These are phyloP conservation scores for Lipomyces oligophaga DNA, from an alignment of 805 yeast genomes.

Conservation along the genomic window DNA sequence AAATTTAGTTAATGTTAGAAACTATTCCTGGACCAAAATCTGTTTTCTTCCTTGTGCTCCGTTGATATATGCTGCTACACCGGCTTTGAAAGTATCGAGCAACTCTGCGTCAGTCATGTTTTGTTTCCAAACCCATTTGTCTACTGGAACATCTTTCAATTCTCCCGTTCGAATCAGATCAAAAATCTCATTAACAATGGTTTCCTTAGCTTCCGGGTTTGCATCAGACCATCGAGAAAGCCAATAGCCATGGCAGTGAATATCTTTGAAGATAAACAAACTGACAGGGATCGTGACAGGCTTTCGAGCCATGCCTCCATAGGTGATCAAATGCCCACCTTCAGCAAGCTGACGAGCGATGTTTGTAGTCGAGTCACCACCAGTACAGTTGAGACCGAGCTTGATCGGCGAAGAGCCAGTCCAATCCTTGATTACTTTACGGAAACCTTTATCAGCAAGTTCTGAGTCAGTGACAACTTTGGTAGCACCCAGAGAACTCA, in stretches of 20 bases:
- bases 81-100: conserved; percentile 43
- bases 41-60: conserved; percentile 44
- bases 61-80: conserved; percentile 42
- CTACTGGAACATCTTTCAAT: conserved; percentile 48
- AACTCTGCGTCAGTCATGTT: conserved; percentile 44
- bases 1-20: not conserved
- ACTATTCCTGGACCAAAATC: conserved; percentile 37
- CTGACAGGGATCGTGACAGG: conserved; percentile 92
- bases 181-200: conserved; percentile 53
- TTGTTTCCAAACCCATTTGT: conserved; percentile 40
- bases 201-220: conserved; percentile 57
- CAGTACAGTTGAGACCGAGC: conserved; percentile 87
- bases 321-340: conserved; percentile 78
- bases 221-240: conserved; percentile 62
- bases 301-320: conserved; percentile 96
- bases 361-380: conserved; percentile 80
- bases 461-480: conserved; percentile 87
- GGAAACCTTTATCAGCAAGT: conserved; percentile 64
- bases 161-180: conserved; percentile 57
- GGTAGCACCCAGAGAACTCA: conserved; percentile 73
- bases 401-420: conserved; percentile 50
- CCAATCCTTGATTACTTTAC: conserved; percentile 49
- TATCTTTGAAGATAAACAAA: conserved; percentile 80
- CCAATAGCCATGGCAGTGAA: conserved; percentile 91
- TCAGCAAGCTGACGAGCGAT: conserved; percentile 75